Evolutionary conservation across 2,329 filamentous ascomycete species (phyloP).

Genomic region (Orbilia ellipsospora): DNA sequence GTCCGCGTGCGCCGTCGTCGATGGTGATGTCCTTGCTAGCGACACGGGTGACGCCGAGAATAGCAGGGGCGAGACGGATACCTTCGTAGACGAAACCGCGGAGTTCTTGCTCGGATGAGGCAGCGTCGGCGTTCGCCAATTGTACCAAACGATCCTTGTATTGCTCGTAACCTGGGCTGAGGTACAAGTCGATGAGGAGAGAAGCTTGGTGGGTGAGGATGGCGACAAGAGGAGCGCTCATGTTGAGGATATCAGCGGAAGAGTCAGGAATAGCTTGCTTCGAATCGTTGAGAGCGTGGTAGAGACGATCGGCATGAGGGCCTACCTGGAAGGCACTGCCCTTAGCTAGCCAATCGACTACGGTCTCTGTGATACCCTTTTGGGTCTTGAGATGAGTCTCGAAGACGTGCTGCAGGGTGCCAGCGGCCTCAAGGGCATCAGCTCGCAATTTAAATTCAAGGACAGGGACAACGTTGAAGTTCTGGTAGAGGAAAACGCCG

Average conservation of each 20-base stretch:
- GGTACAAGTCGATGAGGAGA: constrained; percentile 68
- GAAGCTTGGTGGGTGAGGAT: constrained; percentile 69
- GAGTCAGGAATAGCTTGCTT: constrained; percentile 66
- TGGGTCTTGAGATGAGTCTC: constrained; percentile 66
- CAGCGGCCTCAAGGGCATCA: constrained; percentile 63
- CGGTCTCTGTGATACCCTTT: constrained; percentile 62
- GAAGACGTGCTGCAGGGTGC: constrained; percentile 63
- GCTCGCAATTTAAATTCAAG: constrained; percentile 67
- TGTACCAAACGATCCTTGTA: constrained; percentile 68
- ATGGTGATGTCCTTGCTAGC: constrained; percentile 64
- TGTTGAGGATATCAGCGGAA: constrained; percentile 67
- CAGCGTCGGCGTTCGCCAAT: constrained; percentile 65
- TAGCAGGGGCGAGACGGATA: constrained; percentile 68
- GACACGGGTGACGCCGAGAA: constrained; percentile 68
- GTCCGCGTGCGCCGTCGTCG: constrained; percentile 65
- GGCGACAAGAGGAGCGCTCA: constrained; percentile 66
- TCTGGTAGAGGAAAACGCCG: constrained; percentile 67
- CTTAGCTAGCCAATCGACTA: constrained; percentile 66
- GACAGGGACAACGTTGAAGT: constrained; percentile 67
- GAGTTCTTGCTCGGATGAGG: constrained; percentile 64
- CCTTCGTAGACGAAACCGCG: constrained; percentile 69
- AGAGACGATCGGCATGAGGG: constrained; percentile 67
- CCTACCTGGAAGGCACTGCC: constrained; percentile 67
- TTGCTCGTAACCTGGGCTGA: constrained; percentile 66
- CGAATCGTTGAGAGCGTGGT: constrained; percentile 66